Conservation (phyloP, 768 basidiomycete species). For the Neoboletus magnificus region DNA sequence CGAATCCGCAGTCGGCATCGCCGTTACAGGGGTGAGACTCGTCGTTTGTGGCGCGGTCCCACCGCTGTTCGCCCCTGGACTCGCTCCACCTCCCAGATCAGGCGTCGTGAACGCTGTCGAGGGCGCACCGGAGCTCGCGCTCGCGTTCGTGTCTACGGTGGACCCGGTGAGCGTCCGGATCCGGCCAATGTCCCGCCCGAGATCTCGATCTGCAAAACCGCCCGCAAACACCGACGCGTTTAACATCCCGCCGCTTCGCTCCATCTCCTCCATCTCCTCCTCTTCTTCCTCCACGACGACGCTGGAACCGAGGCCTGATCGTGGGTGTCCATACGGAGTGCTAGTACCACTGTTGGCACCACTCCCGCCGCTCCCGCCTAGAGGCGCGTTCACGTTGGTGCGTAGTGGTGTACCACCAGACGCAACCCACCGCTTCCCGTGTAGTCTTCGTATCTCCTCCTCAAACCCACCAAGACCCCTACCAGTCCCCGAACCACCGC, state of each 20-base stretch:
- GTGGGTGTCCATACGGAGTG: conserved; percentile 58
- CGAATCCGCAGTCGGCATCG: conserved; percentile 66
- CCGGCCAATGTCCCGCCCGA: conserved; percentile 37
- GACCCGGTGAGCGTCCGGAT: conserved; percentile 56
- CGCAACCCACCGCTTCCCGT: conserved; percentile 72
- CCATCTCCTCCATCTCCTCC: conserved; percentile 63
- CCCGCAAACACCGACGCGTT: conserved; percentile 32
- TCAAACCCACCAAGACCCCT: conserved; percentile 62
- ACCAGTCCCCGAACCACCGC: conserved; percentile 29
- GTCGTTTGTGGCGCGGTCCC: conserved; percentile 42
- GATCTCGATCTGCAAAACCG: conserved; percentile 41
- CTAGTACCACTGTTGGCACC: conserved; percentile 65
- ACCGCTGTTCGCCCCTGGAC: conserved; percentile 33
- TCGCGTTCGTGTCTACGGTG: conserved; percentile 34
- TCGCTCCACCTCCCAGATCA: conserved; percentile 42
- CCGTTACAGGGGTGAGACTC: conserved; percentile 65
- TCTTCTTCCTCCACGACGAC: conserved; percentile 73
- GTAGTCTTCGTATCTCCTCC: conserved; percentile 70
- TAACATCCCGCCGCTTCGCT: conserved; percentile 32
- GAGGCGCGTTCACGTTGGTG: conserved; percentile 53
- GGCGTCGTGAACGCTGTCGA: conserved; percentile 61
- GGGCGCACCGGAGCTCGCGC: conserved; percentile 37
- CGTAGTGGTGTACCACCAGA: conserved; percentile 56
- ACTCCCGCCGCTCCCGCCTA: conserved; percentile 36
- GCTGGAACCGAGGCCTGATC: conserved; percentile 50